These are phyloP conservation scores for Plantago ovata DNA, from an alignment of 257 asterid species.

Conservation along the genomic window DNA sequence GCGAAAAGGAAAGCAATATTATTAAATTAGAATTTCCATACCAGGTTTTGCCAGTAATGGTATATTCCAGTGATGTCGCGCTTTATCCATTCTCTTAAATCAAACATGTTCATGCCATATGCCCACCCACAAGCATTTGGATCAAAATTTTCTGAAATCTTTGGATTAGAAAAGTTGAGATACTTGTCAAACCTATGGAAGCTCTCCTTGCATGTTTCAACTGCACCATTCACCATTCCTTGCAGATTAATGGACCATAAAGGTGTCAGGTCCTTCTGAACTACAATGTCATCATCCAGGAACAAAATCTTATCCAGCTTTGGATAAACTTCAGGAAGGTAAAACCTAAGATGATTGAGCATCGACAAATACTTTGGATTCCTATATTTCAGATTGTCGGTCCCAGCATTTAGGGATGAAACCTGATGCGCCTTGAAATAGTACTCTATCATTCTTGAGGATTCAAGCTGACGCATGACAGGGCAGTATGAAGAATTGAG, in stretches of 20 bases:
- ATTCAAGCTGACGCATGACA: conserved; percentile 89
- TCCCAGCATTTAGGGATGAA: conserved; percentile 56
- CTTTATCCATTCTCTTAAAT: conserved; percentile 81
- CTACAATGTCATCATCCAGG: conserved; percentile 91
- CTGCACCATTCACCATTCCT: conserved; percentile 97
- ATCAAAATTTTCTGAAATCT: conserved; percentile 74
- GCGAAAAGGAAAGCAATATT: conserved; percentile 9
- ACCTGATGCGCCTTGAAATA: conserved; percentile 93
- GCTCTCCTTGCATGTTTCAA: conserved; percentile 95
- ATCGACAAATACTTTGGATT: conserved; percentile 91
- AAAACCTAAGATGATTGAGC: conserved; percentile 93
- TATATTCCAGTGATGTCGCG: conserved; percentile 90
- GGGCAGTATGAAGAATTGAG: conserved; percentile 93
- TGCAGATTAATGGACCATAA: conserved; percentile 77
- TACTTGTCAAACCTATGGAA: conserved; percentile 91
- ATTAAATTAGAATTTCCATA: conserved; percentile 29
- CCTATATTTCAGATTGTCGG: conserved; percentile 91
- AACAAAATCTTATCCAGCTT: conserved; percentile 81
- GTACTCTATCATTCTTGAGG: conserved; percentile 85
- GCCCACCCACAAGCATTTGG: conserved; percentile 98
- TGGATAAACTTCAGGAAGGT: conserved; percentile 91
- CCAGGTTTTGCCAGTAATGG: conserved; percentile 87
- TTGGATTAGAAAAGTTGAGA: conserved; percentile 84
- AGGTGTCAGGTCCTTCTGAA: conserved; percentile 91
- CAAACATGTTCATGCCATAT: conserved; percentile 89